Base-by-base conservation (phyloP, 495 filamentous ascomycete species). In the Ramalina intermedia region DNA sequence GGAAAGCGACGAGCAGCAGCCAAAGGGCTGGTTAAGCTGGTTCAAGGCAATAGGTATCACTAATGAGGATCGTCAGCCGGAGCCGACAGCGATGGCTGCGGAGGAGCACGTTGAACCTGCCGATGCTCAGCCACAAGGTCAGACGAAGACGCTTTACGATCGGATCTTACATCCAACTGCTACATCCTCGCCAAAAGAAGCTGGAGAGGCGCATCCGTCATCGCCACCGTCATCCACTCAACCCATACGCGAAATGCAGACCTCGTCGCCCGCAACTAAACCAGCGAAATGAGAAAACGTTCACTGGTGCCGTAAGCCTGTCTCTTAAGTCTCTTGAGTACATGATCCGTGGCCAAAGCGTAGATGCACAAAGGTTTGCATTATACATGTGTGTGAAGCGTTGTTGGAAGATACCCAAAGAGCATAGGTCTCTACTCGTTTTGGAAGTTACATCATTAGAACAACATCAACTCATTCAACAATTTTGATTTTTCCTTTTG, bases 1-100 rank as follows among this genome's bases (percentile, higher is more conserved):
- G 41, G 49, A 61, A 1, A 52, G 59, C 16, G 56, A 64, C 24
- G 54, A 59, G 1, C 46, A 58, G 21, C 41, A 61, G 36, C 51
- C 61, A 41, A 47, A 41, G 54, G 60, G 55, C 18, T 72, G 45
- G 50, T 55, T 20, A 67, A 18, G 41, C 16, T 35, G 50, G 17
- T 27, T 48, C 26, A 46, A 46, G 14, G 27, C 20, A 27, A 36
- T 26, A 9, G 23, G 35, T 21, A 16, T 7, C n/a, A 17, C 35
- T 18, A 35, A 41, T 26, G 38, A 43, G 18, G 37, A 52, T 1
- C 23, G 14, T 7, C 18, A 21, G 33, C 37, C 26, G 8, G 33
- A 51, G 26, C 66, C 6, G 67, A 65, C 36, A 17, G 14, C 40
- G 17, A 23, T 18, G 14, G 7, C 29, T 33, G 29, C 27, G 20